Conservation (phyloP, 352 stramenopile species). For the Phytophthora rubi region DNA sequence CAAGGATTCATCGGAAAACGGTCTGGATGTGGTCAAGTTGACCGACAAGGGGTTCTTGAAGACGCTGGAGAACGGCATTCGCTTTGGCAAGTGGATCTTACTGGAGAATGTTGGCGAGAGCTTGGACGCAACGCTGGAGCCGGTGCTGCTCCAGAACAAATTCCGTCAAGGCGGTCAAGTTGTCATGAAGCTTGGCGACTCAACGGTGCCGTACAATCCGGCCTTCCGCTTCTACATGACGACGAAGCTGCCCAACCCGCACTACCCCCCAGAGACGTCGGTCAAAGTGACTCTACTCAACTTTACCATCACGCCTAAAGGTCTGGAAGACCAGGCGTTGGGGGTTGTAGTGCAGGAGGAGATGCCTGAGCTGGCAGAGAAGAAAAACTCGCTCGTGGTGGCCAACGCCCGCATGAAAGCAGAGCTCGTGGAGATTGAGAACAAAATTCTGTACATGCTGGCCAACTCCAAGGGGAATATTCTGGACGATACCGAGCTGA, state of each 20-base stretch:
- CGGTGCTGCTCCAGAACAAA: conserved; percentile 91
- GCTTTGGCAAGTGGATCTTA: conserved; percentile 93
- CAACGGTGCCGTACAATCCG: conserved; percentile 91
- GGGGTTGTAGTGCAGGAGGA: conserved; percentile 94
- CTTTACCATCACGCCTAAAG: conserved; percentile 92
- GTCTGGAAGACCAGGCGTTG: conserved; percentile 92
- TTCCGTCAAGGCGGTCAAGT: conserved; percentile 93
- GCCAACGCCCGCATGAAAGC: conserved; percentile 93
- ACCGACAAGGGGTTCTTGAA: conserved; percentile 86
- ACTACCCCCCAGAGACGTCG: conserved; percentile 93
- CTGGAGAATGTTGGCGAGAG: conserved; percentile 89
- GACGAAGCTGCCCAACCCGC: conserved; percentile 93
- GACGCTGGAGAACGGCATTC: conserved; percentile 91
- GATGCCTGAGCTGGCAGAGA: conserved; percentile 93
- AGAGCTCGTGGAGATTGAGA: conserved; percentile 93
- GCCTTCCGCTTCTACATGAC: conserved; percentile 94
- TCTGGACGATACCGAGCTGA: conserved; percentile 92
- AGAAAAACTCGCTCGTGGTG: conserved; percentile 94
- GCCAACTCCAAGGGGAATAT: conserved; percentile 94
- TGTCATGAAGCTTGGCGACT: conserved; percentile 94
- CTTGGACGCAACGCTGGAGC: conserved; percentile 91
- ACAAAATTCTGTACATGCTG: conserved; percentile 94
- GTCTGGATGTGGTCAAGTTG: conserved; percentile 86
- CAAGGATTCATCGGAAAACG: conserved; percentile 85
- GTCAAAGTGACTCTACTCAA: conserved; percentile 94